These are phyloP conservation scores for Podospora didyma DNA, from an alignment of 495 filamentous ascomycete genomes.

Conservation along the genomic window DNA sequence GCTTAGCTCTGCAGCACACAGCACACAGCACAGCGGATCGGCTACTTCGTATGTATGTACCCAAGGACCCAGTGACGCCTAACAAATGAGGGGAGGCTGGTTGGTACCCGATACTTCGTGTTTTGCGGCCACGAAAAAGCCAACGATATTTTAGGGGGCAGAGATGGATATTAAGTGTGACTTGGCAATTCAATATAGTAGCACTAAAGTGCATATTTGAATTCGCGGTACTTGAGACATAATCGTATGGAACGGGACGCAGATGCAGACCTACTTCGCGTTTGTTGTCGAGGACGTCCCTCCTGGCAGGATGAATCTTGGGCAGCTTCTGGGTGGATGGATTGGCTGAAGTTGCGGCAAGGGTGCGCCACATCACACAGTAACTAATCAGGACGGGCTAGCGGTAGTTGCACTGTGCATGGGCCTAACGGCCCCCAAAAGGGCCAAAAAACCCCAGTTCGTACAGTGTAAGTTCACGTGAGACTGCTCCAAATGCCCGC, in stretches of 20 bases:
- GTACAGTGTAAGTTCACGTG: neutral
- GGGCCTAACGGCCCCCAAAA: neutral
- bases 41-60: neutral
- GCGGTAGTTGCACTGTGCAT: slow-evolving; percentile 2
- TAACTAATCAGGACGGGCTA: neutral
- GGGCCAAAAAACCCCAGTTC: neutral
- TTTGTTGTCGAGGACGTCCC: too few species aligned
- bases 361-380: slow-evolving; percentile 16
- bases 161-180: neutral
- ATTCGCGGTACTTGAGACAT: too few species aligned
- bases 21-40: neutral
- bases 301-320: too few species aligned
- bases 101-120: slow-evolving; percentile 6
- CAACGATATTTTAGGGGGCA: neutral
- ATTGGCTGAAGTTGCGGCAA: neutral
- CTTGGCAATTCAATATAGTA: neutral
- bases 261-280: too few species aligned
- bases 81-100: neutral
- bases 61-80: neutral
- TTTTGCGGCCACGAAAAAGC: neutral
- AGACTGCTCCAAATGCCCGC: neutral
- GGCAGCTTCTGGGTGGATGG: too few species aligned
- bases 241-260: too few species aligned
- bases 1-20: slow-evolving; percentile 9
- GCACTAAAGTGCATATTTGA: neutral